A percentile compares a stretch with the other conserved stretches of the same genome.
These are phyloP conservation scores for Mariannaea sp. DNA, from an alignment of 2,329 filamentous ascomycete species.

Conservation along the genomic window DNA sequence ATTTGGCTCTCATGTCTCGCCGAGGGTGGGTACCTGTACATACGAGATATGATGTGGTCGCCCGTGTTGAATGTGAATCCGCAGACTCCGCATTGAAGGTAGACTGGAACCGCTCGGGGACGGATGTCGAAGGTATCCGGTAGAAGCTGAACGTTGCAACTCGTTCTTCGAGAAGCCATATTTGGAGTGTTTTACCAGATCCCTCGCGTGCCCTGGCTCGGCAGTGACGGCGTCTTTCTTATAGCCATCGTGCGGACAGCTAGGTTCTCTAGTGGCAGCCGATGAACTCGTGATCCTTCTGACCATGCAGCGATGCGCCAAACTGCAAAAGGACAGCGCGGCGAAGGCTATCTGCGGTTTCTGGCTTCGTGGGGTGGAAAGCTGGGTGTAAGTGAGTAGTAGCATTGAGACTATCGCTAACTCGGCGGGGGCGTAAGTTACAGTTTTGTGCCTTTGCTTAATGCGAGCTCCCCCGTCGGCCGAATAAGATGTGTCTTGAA, in stretches of 20 bases:
- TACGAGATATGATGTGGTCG: constrained; percentile 8
- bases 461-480: not conserved
- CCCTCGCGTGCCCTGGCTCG: too few relatives aligned
- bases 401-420: not conserved
- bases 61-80: constrained; percentile 6
- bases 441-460: not conserved
- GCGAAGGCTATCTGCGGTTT: too few relatives aligned
- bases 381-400: not conserved
- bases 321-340: not conserved
- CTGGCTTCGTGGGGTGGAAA: not conserved
- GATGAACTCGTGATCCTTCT: constrained; percentile 5
- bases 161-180: too few relatives aligned
- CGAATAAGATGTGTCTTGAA: too few relatives aligned
- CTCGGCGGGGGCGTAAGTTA: not conserved
- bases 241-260: constrained; percentile 1
- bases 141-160: not conserved
- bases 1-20: too few relatives aligned
- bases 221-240: not conserved
- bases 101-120: constrained; percentile 1
- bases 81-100: constrained; percentile 7
- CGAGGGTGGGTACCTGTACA: not conserved
- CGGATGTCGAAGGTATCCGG: constrained; percentile 2
- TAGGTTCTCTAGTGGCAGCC: not conserved
- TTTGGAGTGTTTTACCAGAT: too few relatives aligned
- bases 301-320: constrained; percentile 4